Base-by-base conservation (phyloP, 2,329 filamentous ascomycete genomes). In the Scortechinia acanthostroma region DNA sequence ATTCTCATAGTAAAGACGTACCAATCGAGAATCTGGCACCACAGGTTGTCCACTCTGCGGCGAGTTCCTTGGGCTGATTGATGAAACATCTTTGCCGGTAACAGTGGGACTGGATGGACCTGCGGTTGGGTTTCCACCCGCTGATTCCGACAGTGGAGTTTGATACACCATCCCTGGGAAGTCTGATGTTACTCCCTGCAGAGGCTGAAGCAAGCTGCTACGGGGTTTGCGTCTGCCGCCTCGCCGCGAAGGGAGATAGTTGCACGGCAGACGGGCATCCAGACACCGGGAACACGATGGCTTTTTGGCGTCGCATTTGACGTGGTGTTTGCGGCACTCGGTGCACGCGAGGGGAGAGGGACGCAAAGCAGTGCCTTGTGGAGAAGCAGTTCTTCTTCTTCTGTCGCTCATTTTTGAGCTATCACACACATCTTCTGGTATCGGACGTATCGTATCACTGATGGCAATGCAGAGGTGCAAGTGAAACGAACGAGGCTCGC, bases 191-290 rank as follows among this genome's bases (percentile, higher is more conserved):
- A n/a, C n/a, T n/a, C n/a, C n/a, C n/a, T n/a, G n/a, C 25, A n/a
- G 25, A n/a, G 25, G 25, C 25, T 10, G n/a, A 30, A 30, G 10
- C 25, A 10, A n/a, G n/a, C 25, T 30, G 25, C n/a, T 19, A 6
- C 35, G 35, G 10, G 35, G 10, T 19, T 40, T 40, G 6, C 35
- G 35, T 6, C 17, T 10, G 6, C 35, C 10, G 20, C 35, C 35
- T 6, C 35, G 35, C 6, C 35, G 35, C 35, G 35, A 40, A 13
- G 35, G 35, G 17, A 40, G 35, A 40, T 40, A 40, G 6, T 40
- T 10, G 17, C 35, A 40, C 14, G 6, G 6, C 14, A 40, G 6
- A 13, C 17, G 6, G 17, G 10, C 20, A 6, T 13, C 10, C 17
- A 40, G 17, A 19, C 35, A 40, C 10, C 35, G 35, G 10, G 35